phyloP scores from a whole-genome alignment of 257 asterid species.

The Capsicum baccatum region DNA sequence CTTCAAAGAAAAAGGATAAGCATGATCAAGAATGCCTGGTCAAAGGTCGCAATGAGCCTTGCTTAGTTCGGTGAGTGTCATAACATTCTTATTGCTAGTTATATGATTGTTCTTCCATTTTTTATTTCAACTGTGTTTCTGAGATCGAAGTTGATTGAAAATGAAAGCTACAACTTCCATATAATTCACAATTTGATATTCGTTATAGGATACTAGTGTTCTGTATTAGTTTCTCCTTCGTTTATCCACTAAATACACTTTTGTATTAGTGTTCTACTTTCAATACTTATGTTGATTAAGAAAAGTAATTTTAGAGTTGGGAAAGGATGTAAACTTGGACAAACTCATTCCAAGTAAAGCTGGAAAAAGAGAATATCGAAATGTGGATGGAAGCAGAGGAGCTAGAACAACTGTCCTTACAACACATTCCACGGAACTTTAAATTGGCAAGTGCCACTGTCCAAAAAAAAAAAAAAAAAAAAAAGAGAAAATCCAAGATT shows the following conservation, averaged over 20 bases:
- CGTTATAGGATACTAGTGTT: background rate
- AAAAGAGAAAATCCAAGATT: background rate
- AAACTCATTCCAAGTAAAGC: background rate
- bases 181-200: background rate
- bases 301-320: background rate
- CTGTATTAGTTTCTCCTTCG: background rate
- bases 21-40: slow-evolving; percentile 74
- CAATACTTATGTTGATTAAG: background rate
- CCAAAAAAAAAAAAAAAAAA: background rate
- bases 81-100: slow-evolving; percentile 24
- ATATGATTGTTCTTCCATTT: background rate
- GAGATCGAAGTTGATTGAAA: background rate
- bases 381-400: slow-evolving; percentile 10
- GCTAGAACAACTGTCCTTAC: background rate
- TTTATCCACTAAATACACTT: background rate
- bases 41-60: slow-evolving; percentile 98
- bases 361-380: background rate
- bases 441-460: slow-evolving; percentile 3
- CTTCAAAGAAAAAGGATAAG: slow-evolving; percentile 93
- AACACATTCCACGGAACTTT: background rate
- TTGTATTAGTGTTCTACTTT: background rate
- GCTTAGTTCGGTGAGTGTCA: slow-evolving; percentile 76
- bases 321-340: slow-evolving; percentile 12
- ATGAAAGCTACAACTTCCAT: background rate
- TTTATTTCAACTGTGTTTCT: background rate